Percentiles rank a stretch among this genome's conserved stretches.
phyloP scores from a whole-genome alignment of 129 eudicot species.

The Heracleum sosnowskyi region DNA sequence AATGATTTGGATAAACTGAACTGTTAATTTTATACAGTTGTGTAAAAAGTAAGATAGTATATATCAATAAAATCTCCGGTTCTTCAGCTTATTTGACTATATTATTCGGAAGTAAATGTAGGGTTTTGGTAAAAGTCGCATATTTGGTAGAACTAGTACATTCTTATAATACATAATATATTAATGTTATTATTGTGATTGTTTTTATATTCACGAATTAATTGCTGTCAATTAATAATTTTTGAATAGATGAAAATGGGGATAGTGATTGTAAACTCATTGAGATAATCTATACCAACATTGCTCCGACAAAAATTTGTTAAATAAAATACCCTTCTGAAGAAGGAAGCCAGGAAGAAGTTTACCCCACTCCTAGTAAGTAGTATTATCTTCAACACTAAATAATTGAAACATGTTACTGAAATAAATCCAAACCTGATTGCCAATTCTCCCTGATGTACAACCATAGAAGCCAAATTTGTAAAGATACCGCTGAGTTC shows the following conservation, averaged over 20 bases:
- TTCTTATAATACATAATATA: not conserved
- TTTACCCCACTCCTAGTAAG: not conserved
- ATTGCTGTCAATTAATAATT: not conserved
- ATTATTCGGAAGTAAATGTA: not conserved
- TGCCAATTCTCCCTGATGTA: conserved; percentile 76
- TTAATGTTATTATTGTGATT: not conserved
- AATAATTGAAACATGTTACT: not conserved
- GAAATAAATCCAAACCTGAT: conserved; percentile 40
- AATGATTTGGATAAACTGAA: not conserved
- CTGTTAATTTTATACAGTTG: not conserved
- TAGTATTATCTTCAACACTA: not conserved
- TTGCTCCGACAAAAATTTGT: not conserved
- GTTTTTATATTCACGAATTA: not conserved
- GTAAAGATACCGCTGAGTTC: conserved; percentile 77
- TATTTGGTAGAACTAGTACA: not conserved
- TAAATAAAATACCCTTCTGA: not conserved
- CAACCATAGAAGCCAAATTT: conserved; percentile 78
- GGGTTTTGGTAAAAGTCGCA: not conserved
- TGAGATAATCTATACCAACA: not conserved
- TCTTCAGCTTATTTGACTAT: not conserved
- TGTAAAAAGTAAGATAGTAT: not conserved
- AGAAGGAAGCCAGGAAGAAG: not conserved
- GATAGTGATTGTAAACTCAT: not conserved
- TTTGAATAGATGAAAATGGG: not conserved
- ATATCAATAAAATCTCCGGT: not conserved